phyloP scores from a whole-genome alignment of 441 rosid species.

The Adansonia madagascariensis region DNA sequence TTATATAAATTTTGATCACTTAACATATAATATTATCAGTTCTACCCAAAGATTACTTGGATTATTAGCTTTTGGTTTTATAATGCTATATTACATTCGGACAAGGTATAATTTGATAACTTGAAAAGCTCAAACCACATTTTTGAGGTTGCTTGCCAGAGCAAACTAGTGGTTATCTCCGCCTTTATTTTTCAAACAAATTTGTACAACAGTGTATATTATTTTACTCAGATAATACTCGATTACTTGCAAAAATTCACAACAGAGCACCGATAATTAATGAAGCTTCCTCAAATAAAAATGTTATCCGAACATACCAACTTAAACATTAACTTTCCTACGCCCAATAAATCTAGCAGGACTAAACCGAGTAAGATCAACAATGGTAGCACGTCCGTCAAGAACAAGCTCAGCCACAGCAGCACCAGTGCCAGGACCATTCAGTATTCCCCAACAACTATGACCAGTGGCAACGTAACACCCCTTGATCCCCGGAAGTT shows the following conservation, averaged over 20 bases:
- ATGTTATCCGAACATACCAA: not conserved
- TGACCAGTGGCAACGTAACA: constrained; percentile 83
- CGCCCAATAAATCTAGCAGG: constrained; percentile 62
- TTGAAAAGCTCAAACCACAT: too few species aligned
- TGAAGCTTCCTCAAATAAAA: not conserved
- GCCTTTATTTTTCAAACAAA: not conserved
- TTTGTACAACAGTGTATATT: not conserved
- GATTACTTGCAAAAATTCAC: not conserved
- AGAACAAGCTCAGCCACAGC: constrained; percentile 74
- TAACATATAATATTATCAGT: too few species aligned
- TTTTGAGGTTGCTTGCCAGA: not conserved
- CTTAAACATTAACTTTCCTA: constrained; percentile 28
- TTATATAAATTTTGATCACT: too few species aligned
- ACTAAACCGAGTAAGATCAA: constrained; percentile 68
- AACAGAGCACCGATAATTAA: not conserved
- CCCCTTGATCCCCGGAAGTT: constrained; percentile 63
- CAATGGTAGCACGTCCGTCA: constrained; percentile 57
- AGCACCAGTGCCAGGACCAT: constrained; percentile 85
- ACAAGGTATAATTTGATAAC: not conserved
- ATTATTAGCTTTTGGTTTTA: not conserved
- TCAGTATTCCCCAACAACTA: constrained; percentile 82
- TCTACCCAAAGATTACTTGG: not conserved
- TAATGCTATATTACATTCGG: not conserved
- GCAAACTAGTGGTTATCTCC: not conserved
- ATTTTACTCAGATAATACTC: not conserved